Conservation (phyloP, 352 stramenopile genomes). For the Globisporangium viniferum region DNA sequence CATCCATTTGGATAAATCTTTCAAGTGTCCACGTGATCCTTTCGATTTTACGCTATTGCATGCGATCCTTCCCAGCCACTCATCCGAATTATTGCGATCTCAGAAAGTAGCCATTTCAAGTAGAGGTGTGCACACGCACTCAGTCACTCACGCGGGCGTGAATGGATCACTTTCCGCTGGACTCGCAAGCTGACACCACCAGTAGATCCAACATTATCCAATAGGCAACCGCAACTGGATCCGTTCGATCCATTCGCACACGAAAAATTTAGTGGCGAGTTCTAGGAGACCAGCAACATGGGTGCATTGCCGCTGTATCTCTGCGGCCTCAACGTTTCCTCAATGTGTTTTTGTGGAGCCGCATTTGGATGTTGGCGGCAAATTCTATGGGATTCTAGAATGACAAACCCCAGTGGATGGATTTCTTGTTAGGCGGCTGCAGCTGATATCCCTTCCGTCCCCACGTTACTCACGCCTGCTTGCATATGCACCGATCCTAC, state of each 20-base stretch:
- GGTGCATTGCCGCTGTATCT: constrained; percentile 5
- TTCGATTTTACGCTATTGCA: neutral
- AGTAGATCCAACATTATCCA: neutral
- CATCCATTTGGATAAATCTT: neutral
- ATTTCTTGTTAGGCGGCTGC: neutral
- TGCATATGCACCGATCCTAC: constrained; percentile 1
- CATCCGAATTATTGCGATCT: neutral
- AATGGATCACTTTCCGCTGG: neutral
- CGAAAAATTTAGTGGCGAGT: constrained; percentile 6
- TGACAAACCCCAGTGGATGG: neutral
- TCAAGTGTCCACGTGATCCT: neutral
- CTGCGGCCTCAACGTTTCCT: constrained; percentile 1
- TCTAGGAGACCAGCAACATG: constrained; percentile 16
- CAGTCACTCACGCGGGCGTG: neutral
- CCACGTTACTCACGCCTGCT: constrained; percentile 17
- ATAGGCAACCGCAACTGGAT: neutral
- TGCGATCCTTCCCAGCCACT: neutral
- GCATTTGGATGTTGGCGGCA: neutral
- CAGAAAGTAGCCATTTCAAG: neutral
- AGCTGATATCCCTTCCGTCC: neutral
- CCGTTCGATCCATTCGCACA: neutral
- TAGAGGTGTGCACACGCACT: neutral
- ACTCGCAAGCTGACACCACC: neutral
- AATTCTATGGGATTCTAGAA: neutral
- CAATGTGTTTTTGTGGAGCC: neutral